Evolutionary conservation across 768 basidiomycete genomes (phyloP), one percentile per base, ranked within the genome.

Genomic region (Albatrellus ellisii): DNA sequence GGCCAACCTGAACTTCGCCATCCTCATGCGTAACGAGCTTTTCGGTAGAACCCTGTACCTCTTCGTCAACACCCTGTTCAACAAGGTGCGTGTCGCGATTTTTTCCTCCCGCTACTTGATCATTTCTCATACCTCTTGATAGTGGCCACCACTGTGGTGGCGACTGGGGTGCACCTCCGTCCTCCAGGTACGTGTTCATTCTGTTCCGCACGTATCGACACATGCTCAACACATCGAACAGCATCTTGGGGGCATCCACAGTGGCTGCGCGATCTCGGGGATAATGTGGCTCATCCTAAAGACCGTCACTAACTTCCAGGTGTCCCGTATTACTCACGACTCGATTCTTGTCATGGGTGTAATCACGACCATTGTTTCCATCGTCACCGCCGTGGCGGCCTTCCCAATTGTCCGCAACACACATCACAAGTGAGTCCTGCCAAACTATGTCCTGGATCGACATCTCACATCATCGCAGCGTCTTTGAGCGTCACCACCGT

Each of bases 21-120:
- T 88, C 43, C 66, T 89, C 17, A 73, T 84, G 66, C 70, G 86
- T 17, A 89, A 89, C 52, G 86, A 89, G 50, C 63, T 86, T 2
- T 88, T 88, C 48, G 81, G 83, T 8, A 78, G 86, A n/a, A 58
- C 75, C 26, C 54, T 89, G 11, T 89, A 87, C 55, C 58, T 77
- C 35, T 51, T 77, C 17, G 69, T 83, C 47, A 88, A 84, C 55
- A 81, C 74, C 0, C 58, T 70, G 22, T 86, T 89, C 47, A 79
- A 81, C n/a, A 87, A 82, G 69, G 78, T 75, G 49, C 9, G 57
- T 46, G 20, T 33, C 17, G 1, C 25, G 20, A n/a, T n/a, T 4
- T 28, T 27, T 31, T 26, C 14, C 39, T n/a, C 28, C 42, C 32
- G 35, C 24, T 35, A 36, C 43, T 25, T 39, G 25, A 8, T 21